A percentile compares a stretch with the other conserved stretches of the same genome.
Evolutionary conservation across 2,329 filamentous ascomycete species (phyloP).

Genomic region (Pseudogymnoascus sp.): DNA sequence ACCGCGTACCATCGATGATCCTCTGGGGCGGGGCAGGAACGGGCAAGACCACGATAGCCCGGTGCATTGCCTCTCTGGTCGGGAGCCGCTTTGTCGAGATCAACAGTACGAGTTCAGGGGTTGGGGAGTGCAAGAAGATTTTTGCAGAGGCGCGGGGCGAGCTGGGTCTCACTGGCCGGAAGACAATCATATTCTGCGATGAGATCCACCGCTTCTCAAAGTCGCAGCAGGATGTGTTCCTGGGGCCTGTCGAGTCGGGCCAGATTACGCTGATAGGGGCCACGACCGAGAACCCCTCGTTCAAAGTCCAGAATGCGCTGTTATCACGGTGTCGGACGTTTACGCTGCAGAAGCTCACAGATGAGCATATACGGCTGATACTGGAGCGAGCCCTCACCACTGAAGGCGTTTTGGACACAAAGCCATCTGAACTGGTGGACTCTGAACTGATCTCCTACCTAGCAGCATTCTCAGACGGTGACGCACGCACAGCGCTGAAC

Average conservation of each 20-base stretch:
- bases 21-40: slow-evolving; percentile 80
- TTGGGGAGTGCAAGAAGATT: slow-evolving; percentile 86
- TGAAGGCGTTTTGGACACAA: slow-evolving; percentile 43
- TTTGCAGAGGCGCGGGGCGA: slow-evolving; percentile 80
- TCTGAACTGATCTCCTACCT: slow-evolving; percentile 73
- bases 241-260: slow-evolving; percentile 85
- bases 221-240: slow-evolving; percentile 87
- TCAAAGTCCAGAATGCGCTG: slow-evolving; percentile 82
- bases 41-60: slow-evolving; percentile 85
- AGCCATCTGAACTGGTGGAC: slow-evolving; percentile 55
- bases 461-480: slow-evolving; percentile 79
- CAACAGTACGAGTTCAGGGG: slow-evolving; percentile 82
- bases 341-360: slow-evolving; percentile 66
- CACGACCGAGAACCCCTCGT: slow-evolving; percentile 94
- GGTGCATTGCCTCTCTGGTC: slow-evolving; percentile 76
- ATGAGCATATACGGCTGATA: slow-evolving; percentile 65
- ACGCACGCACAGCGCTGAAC: slow-evolving; percentile 87
- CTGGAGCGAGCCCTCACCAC: slow-evolving; percentile 63
- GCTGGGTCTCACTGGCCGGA: slow-evolving; percentile 69
- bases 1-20: slow-evolving; percentile 88
- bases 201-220: slow-evolving; percentile 73
- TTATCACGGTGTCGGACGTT: slow-evolving; percentile 88
- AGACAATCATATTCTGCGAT: slow-evolving; percentile 95
- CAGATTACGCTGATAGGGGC: slow-evolving; percentile 88
- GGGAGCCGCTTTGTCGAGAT: slow-evolving; percentile 89